These are phyloP conservation scores for Oemleria cerasiformis DNA, from an alignment of 306 rosid genomes.

Conservation along the genomic window DNA sequence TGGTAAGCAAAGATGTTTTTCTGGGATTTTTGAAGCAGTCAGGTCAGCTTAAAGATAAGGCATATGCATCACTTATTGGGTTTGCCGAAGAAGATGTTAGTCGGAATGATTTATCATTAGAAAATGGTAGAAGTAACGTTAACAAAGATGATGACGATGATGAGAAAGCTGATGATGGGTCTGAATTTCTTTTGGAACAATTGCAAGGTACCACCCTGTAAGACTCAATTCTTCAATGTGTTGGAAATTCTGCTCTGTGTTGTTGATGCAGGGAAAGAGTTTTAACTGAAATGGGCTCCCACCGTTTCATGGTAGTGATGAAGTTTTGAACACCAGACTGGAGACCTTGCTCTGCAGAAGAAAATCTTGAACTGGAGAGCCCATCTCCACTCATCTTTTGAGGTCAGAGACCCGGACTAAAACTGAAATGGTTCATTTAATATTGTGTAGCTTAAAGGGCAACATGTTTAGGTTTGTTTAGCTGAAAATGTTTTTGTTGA, in stretches of 20 bases:
- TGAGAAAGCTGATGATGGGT: constrained; percentile 39
- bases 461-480: neutral
- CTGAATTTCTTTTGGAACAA: constrained; percentile 54
- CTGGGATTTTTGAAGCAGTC: constrained; percentile 57
- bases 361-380: neutral
- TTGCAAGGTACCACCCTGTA: constrained; percentile 41
- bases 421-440: neutral
- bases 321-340: neutral
- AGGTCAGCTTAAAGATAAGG: constrained; percentile 35
- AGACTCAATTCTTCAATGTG: constrained; percentile 12
- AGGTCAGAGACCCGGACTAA: neutral
- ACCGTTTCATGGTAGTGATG: constrained; percentile 9
- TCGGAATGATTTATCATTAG: constrained; percentile 24
- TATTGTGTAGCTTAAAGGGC: neutral
- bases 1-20: constrained; percentile 45
- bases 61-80: constrained; percentile 56
- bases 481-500: neutral
- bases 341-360: neutral
- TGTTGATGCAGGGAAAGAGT: neutral
- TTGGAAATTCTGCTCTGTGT: neutral
- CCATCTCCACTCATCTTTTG: neutral
- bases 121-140: constrained; percentile 21
- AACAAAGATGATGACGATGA: constrained; percentile 25
- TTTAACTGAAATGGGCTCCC: constrained; percentile 11
- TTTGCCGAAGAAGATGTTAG: constrained; percentile 30